These are phyloP conservation scores for Edaphochlamys debaryana DNA, from an alignment of 139 green algal species.

Conservation along the genomic window DNA sequence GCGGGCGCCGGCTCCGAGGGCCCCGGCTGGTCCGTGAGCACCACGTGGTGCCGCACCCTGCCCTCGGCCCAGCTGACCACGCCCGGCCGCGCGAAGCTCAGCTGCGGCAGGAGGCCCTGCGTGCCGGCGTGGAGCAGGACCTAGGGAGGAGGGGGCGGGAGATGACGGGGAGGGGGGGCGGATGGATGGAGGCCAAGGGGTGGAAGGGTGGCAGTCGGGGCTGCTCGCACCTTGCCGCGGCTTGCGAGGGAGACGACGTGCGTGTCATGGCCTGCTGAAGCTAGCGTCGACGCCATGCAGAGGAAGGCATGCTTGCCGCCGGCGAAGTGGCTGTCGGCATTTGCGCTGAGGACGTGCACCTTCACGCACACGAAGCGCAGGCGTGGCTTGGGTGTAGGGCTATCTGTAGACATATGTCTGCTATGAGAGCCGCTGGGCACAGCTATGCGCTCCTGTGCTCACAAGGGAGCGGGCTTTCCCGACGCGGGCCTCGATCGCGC, in stretches of 20 bases:
- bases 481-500: too few species aligned
- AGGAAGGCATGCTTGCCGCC: slow-evolving; percentile 53
- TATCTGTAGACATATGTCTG: too few species aligned
- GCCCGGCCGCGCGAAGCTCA: not conserved
- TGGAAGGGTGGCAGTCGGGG: too few species aligned
- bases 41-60: slow-evolving; percentile 8
- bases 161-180: too few species aligned
- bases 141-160: not conserved
- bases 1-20: not conserved
- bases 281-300: slow-evolving; percentile 33
- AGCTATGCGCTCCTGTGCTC: too few species aligned
- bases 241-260: slow-evolving; percentile 9
- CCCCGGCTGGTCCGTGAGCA: not conserved
- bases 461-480: too few species aligned
- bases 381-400: too few species aligned
- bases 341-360: not conserved
- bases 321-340: slow-evolving; percentile 46
- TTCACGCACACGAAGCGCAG: slow-evolving; percentile 48
- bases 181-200: too few species aligned
- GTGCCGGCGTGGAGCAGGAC: slow-evolving; percentile 23
- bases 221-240: slow-evolving; percentile 14
- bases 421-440: too few species aligned
- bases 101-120: not conserved
- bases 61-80: slow-evolving; percentile 6
- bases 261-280: not conserved